Percentiles rank a stretch among this genome's conserved stretches.
Evolutionary conservation across 305 asterid species (phyloP).

Genomic region (Coffea humblotiana): DNA sequence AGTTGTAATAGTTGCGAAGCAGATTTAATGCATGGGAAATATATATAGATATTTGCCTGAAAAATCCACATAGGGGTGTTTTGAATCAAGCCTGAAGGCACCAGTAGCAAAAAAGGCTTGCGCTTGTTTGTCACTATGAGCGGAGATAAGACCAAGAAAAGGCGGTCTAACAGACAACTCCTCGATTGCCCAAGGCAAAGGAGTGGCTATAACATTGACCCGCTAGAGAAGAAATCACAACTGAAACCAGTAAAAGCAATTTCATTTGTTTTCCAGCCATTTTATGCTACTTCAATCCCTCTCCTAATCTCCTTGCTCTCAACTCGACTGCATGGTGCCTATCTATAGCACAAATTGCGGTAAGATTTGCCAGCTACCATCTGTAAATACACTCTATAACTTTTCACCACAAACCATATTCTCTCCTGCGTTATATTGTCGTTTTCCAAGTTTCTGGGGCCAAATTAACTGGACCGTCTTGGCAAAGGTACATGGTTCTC

Average conservation of each 20-base stretch:
- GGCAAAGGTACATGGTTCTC: too few species aligned
- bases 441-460: too few species aligned
- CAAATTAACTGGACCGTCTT: too few species aligned
- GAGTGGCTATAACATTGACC: conserved; percentile 26
- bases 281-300: too few species aligned
- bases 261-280: conserved; percentile 3
- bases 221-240: not conserved
- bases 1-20: too few species aligned
- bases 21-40: too few species aligned
- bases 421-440: too few species aligned
- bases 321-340: not conserved
- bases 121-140: conserved; percentile 28
- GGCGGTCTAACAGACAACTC: conserved; percentile 41
- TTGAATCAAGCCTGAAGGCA: conserved; percentile 37
- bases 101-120: conserved; percentile 43
- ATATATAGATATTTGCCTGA: conserved; percentile 25
- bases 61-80: conserved; percentile 42
- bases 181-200: conserved; percentile 11
- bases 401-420: too few species aligned
- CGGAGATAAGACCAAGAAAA: conserved; percentile 52
- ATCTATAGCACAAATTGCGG: too few species aligned
- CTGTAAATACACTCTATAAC: too few species aligned
- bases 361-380: too few species aligned
- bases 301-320: not conserved
- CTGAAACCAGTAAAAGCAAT: not conserved